Evolutionary conservation across 108 stramenopile species (phyloP), one percentile per base, ranked within the genome.

Genomic region (Cylindrotheca fusiformis): DNA sequence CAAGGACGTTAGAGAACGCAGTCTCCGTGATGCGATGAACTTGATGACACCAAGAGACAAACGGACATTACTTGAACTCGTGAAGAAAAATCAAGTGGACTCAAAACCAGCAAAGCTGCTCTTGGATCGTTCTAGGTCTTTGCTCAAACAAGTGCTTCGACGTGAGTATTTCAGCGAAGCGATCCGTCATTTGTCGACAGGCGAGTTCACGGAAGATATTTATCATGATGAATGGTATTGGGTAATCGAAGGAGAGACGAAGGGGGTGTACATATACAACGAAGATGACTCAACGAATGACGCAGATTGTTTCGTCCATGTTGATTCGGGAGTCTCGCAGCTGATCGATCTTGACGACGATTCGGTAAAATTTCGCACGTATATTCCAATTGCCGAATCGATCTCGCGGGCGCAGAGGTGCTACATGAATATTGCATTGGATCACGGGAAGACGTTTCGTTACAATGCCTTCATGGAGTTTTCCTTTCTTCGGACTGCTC

Each of bases 391-490:
- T 28, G 67, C 77, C 46, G 77, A 78, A 48, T 30, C 71, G 3
- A 73, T 78, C 26, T 25, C 57, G 18, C 71, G 77, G 25, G 77
- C 77, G 1, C 77, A 78, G 44, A 46, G 59, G 19, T 65, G 50
- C 29, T 72, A 64, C 29, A 73, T 78, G 77, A 64, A 63, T 48
- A 55, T 78, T 32, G 77, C 68, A 26, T 49, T 71, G 51, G 58
- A 76, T n/a, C 58, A 76, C 48, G 69, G 75, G 25, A 69, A 55
- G 49, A 70, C 49, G 49, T 76, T 76, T 48, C 59, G 41, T 5
- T 76, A 70, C 65, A 69, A 56, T 57, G 67, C 67, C 27, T 78
- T 78, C 25, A 78, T 71, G 69, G 75, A 76, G 29, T 67, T 71
- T 45, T 47, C 65, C n/a, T 71, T 56, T 0, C 48, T 76, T 17